Conservation (phyloP, 371 early-diverging fungal genomes). For the Rhizopus delemar region DNA sequence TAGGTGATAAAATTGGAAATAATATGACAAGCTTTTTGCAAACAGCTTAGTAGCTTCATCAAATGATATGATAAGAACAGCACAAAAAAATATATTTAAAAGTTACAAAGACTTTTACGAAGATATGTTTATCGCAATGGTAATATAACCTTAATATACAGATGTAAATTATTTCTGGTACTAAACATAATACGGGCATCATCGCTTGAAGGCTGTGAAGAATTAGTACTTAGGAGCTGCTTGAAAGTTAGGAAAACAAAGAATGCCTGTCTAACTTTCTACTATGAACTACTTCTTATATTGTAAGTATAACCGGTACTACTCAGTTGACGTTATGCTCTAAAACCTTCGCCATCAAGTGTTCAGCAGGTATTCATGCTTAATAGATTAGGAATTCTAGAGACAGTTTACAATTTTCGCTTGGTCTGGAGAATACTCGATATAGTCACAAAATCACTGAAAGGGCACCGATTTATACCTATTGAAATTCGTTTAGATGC, state of each 20-base stretch:
- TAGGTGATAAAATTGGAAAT: too few species aligned
- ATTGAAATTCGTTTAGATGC: conserved; percentile 10
- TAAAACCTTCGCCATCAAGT: conserved; percentile 5
- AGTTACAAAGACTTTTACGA: conserved; percentile 3
- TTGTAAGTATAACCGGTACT: conserved; percentile 3
- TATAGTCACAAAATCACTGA: not conserved
- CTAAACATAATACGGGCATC: conserved; percentile 2
- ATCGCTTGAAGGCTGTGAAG: conserved; percentile 2
- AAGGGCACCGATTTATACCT: conserved; percentile 2
- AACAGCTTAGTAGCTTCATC: too few species aligned
- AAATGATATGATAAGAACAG: too few species aligned
- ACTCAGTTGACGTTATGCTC: not conserved
- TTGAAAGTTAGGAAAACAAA: conserved; percentile 5
- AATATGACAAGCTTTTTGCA: too few species aligned
- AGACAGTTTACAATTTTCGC: conserved; percentile 3
- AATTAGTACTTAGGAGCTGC: not conserved
- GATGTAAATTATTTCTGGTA: conserved; percentile 1
- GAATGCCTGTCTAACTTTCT: not conserved
- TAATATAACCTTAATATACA: conserved; percentile 2
- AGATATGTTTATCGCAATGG: conserved; percentile 2
- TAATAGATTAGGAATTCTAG: not conserved
- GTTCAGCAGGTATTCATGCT: conserved; percentile 1
- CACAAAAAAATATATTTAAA: too few species aligned
- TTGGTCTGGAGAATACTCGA: conserved; percentile 8
- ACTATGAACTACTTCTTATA: conserved; percentile 4